Base-by-base conservation (phyloP, 768 basidiomycete species). In the Lentinula lateritia region DNA sequence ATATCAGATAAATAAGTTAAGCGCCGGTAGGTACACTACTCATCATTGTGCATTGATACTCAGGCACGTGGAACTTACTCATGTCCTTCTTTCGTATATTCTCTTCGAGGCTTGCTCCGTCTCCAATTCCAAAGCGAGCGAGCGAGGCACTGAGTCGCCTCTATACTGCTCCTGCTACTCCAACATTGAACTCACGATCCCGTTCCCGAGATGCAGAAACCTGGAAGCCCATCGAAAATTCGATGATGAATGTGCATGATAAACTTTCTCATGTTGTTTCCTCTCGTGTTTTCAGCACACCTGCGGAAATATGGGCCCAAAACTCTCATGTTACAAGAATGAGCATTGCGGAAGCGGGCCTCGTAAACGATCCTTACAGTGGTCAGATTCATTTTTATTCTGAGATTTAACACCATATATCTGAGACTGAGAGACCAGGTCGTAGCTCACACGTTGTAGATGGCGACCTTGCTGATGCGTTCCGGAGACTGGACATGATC, bases 401-500 rank as follows among this genome's bases (percentile, higher is more conserved):
- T 28, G 18, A n/a, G n/a, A 28, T 15, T 28, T 20, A 8, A 9
- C 10, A n/a, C 3, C 9, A 36, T 5, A 56, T 60, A 50, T 34
- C 12, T 46, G 61, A 52, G 54, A 12, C 28, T 28, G 23, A 56
- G 8, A 58, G 28, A 60, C 48, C 68, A 91, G 90, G 90, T 50
- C 86, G 91, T 50, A 86, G 80, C 60, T 76, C 91, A 13, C 43
- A 38, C 15, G 83, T 89, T 41, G 61, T 58, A 15, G 64, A 66
- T 35, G 76, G 79, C 7, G 77, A 78, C 59, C 72, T 90, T 16
- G 75, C 71, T 2, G 66, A 69, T 1, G 80, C 88, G 2, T 83
- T 83, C 65, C 72, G 65, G 59, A 75, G 69, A 34, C 78, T 92
- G 20, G 79, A 84, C 55, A 63, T 55, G 18, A 82, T 84, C 57